Conservation (phyloP, 106 monocot species). For the Dioscorea zingiberensis region DNA sequence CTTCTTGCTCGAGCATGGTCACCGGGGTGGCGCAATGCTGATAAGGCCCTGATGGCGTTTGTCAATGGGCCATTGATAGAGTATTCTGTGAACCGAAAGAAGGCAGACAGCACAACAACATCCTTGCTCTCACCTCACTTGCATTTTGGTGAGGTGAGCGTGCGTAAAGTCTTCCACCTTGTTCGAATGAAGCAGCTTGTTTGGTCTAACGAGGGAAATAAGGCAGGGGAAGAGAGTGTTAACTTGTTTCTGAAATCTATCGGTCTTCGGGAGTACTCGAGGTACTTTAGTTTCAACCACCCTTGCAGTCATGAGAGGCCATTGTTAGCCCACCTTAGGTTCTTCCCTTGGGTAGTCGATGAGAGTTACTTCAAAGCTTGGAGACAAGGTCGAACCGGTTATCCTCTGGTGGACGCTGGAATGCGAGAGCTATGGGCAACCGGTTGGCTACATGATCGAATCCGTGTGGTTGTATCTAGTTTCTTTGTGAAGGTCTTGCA, state of each 20-base stretch:
- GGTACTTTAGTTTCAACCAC: conserved; percentile 91
- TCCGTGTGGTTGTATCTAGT: conserved; percentile 87
- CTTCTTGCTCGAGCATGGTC: conserved; percentile 93
- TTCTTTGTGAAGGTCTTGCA: conserved; percentile 98
- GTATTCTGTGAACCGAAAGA: conserved; percentile 66
- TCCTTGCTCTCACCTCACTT: conserved; percentile 90
- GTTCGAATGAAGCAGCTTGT: conserved; percentile 85
- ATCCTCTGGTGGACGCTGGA: conserved; percentile 92
- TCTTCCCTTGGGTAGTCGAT: conserved; percentile 81
- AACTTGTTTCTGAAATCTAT: conserved; percentile 82
- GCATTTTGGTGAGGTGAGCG: conserved; percentile 87
- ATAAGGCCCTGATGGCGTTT: conserved; percentile 63
- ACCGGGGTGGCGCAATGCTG: conserved; percentile 92
- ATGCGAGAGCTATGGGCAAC: conserved; percentile 99
- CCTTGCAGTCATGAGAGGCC: conserved; percentile 89
- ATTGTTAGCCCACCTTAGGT: conserved; percentile 74
- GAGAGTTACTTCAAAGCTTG: conserved; percentile 76
- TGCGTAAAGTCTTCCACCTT: conserved; percentile 88
- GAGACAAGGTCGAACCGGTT: conserved; percentile 91
- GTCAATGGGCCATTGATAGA: conserved; percentile 68
- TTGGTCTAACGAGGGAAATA: conserved; percentile 88
- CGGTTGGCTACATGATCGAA: conserved; percentile 89
- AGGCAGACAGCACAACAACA: conserved; percentile 86
- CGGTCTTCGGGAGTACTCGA: conserved; percentile 80
- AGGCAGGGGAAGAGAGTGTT: conserved; percentile 70